Evolutionary conservation across 208 protist genomes (phyloP).

Genomic region (Leptomonas seymouri): DNA sequence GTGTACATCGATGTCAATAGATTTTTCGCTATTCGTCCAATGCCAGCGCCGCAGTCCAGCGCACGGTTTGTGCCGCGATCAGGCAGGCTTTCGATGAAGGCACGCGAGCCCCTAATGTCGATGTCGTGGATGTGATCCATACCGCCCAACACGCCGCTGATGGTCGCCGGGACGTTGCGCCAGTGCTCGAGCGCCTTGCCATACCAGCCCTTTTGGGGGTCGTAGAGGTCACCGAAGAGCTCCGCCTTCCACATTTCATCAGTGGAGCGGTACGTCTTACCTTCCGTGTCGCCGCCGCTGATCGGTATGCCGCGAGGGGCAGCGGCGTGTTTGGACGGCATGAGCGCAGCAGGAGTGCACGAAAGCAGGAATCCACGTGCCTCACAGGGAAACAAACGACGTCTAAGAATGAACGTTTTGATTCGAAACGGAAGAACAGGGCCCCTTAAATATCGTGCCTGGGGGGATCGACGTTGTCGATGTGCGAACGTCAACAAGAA

Average conservation of each 20-base stretch:
- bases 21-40: constrained; percentile 87
- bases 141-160: constrained; percentile 92
- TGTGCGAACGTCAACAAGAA: too few species aligned
- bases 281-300: constrained; percentile 67
- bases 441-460: too few species aligned
- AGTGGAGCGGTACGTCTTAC: constrained; percentile 50
- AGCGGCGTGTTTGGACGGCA: constrained; percentile 15
- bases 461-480: too few species aligned
- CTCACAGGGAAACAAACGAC: background rate
- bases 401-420: constrained; percentile 9
- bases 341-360: constrained; percentile 6
- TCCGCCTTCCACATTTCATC: constrained; percentile 79
- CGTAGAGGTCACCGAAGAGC: constrained; percentile 76
- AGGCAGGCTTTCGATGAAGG: constrained; percentile 69
- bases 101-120: constrained; percentile 67
- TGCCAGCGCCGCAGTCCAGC: constrained; percentile 91
- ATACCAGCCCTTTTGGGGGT: constrained; percentile 83
- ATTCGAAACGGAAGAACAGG: background rate
- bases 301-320: constrained; percentile 29
- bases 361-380: background rate
- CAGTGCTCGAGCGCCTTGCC: constrained; percentile 91
- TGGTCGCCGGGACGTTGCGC: constrained; percentile 77
- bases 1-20: constrained; percentile 76
- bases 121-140: constrained; percentile 77
- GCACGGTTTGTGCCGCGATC: constrained; percentile 64